Evolutionary conservation across 129 eudicot species (phyloP).

Genomic region (Heracleum sosnowskyi): DNA sequence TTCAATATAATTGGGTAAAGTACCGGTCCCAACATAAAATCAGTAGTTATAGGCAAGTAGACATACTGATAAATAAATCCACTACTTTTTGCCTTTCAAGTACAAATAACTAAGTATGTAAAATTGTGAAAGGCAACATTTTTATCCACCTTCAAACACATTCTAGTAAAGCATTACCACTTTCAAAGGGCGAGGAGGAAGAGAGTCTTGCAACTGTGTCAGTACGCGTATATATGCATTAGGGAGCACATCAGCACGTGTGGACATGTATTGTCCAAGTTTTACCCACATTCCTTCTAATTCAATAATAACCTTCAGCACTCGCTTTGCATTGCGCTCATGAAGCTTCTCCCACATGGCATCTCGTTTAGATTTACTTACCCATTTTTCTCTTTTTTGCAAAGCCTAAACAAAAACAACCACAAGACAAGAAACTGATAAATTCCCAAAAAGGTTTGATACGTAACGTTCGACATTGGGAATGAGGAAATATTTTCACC

Average conservation of each 20-base stretch:
- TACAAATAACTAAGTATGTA: background rate
- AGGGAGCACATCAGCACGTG: conserved; percentile 99
- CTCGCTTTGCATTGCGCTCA: conserved; percentile 94
- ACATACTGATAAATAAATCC: background rate
- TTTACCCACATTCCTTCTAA: conserved; percentile 98
- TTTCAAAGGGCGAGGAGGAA: conserved; percentile 81
- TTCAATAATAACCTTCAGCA: conserved; percentile 59
- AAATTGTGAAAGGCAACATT: background rate
- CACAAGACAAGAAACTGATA: conserved; percentile 2
- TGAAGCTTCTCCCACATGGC: conserved; percentile 87
- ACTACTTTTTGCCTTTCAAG: background rate
- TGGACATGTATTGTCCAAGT: conserved; percentile 88
- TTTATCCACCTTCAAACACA: background rate
- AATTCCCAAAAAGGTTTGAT: background rate
- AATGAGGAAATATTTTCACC: conserved; percentile 22
- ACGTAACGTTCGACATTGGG: background rate
- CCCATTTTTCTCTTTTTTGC: conserved; percentile 81
- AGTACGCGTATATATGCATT: conserved; percentile 69
- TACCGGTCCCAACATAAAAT: background rate
- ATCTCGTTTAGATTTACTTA: conserved; percentile 52
- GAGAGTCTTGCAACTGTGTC: conserved; percentile 86
- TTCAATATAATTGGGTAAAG: background rate
- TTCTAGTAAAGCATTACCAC: conserved; percentile 45
- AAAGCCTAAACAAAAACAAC: conserved; percentile 40
- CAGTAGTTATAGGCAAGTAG: background rate